Evolutionary conservation across 306 rosid species (phyloP).

Genomic region (Cucurbita argyrosperma): DNA sequence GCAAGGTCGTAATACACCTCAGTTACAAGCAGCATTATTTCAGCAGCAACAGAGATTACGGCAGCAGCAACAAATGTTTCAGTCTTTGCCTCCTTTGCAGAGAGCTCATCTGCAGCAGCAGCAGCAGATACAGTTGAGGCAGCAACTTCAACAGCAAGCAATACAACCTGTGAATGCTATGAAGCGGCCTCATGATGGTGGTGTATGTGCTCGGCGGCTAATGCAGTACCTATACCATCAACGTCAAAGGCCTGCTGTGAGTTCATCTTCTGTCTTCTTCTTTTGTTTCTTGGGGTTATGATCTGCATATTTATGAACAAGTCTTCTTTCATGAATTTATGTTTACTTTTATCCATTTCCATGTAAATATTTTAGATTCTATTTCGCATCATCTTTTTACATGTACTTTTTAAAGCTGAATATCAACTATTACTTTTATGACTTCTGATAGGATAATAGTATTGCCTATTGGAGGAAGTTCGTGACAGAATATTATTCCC

Average conservation of each 20-base stretch:
- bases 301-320: not conserved
- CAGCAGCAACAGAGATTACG: constrained; percentile 25
- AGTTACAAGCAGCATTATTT: constrained; percentile 23
- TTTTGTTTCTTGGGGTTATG: not conserved
- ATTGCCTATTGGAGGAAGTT: constrained; percentile 28
- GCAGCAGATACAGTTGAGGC: constrained; percentile 16
- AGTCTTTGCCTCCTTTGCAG: constrained; percentile 79
- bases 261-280: not conserved
- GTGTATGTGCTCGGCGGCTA: constrained; percentile 22
- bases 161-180: constrained; percentile 4
- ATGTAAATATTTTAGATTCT: not conserved
- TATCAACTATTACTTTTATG: not conserved
- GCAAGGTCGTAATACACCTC: constrained; percentile 11
- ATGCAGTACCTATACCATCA: constrained; percentile 27
- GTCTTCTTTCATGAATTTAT: not conserved
- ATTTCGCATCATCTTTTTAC: not conserved
- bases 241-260: constrained; percentile 26
- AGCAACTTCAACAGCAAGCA: constrained; percentile 15
- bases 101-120: constrained; percentile 30
- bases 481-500: constrained; percentile 29
- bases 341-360: not conserved
- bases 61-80: constrained; percentile 54
- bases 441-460: constrained; percentile 17
- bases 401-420: not conserved
- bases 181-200: constrained; percentile 9